A percentile compares a stretch with the other conserved stretches of the same genome.
phyloP scores from a whole-genome alignment of 169 alveolate species.

The Plasmodium gonderi region DNA sequence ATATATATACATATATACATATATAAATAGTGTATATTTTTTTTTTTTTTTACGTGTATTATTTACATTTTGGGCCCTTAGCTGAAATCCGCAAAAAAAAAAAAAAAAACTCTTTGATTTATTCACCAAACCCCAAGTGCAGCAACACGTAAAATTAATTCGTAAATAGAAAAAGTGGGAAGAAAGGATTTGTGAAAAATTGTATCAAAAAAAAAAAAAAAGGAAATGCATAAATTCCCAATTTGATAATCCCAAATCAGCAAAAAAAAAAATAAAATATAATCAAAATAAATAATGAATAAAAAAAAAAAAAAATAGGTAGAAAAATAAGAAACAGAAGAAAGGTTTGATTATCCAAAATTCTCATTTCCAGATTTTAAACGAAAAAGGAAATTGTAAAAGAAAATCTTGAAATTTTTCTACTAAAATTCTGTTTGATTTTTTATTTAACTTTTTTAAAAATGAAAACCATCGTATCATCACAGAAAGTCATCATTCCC shows the following conservation, averaged over 20 bases:
- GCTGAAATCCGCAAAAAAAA: too few relatives aligned
- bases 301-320: background rate
- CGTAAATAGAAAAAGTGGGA: background rate
- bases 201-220: too few relatives aligned
- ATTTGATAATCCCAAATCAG: too few relatives aligned
- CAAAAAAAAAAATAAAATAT: background rate
- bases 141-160: background rate
- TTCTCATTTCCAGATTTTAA: background rate
- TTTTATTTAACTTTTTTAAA: constrained; percentile 19
- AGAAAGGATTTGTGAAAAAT: background rate
- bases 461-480: constrained; percentile 82
- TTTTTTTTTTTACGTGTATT: too few relatives aligned
- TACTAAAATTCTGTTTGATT: background rate
- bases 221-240: too few relatives aligned
- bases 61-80: too few relatives aligned
- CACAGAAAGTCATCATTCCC: constrained; percentile 81
- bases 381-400: background rate
- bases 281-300: background rate
- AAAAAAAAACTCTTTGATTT: background rate
- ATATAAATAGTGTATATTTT: too few relatives aligned
- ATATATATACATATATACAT: too few relatives aligned
- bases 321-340: background rate
- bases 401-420: background rate
- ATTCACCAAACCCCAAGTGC: background rate
- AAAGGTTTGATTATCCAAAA: background rate